Percentiles rank a stretch among this genome's conserved stretches.
These are phyloP conservation scores for Wilcoxina mikolae DNA, from an alignment of 495 filamentous ascomycete species.

Conservation along the genomic window DNA sequence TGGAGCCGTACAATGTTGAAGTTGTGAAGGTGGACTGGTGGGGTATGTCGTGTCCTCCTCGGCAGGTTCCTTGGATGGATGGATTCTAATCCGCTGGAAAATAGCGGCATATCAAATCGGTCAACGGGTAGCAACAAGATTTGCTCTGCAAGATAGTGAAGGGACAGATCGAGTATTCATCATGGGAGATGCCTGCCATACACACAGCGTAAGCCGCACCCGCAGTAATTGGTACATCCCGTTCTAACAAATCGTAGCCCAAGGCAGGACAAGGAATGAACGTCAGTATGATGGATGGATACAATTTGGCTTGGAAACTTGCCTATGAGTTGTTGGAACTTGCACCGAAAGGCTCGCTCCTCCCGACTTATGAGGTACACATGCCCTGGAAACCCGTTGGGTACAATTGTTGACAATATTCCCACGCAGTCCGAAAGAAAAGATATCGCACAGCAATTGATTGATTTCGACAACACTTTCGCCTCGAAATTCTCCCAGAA, in stretches of 20 bases:
- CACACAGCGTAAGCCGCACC: too few relatives aligned
- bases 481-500: constrained; percentile 25
- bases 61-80: not conserved
- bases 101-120: constrained; percentile 31
- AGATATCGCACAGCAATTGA: constrained; percentile 21
- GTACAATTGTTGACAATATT: too few relatives aligned
- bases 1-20: constrained; percentile 37
- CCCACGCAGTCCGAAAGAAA: constrained; percentile 11
- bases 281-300: constrained; percentile 25
- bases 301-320: constrained; percentile 28
- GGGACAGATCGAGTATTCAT: constrained; percentile 20
- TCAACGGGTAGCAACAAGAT: constrained; percentile 28
- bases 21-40: constrained; percentile 32
- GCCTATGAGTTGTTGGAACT: constrained; percentile 11
- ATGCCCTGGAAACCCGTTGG: not conserved
- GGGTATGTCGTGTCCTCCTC: not conserved
- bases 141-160: constrained; percentile 14
- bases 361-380: constrained; percentile 13
- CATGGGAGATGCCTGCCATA: constrained; percentile 21
- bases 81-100: not conserved
- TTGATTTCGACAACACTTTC: constrained; percentile 23
- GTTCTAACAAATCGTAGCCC: too few relatives aligned
- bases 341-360: constrained; percentile 19
- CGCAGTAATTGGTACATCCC: constrained; percentile 17
- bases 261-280: constrained; percentile 32